phyloP scores from a whole-genome alignment of 257 asterid species.

The Pogostemon cablin region DNA sequence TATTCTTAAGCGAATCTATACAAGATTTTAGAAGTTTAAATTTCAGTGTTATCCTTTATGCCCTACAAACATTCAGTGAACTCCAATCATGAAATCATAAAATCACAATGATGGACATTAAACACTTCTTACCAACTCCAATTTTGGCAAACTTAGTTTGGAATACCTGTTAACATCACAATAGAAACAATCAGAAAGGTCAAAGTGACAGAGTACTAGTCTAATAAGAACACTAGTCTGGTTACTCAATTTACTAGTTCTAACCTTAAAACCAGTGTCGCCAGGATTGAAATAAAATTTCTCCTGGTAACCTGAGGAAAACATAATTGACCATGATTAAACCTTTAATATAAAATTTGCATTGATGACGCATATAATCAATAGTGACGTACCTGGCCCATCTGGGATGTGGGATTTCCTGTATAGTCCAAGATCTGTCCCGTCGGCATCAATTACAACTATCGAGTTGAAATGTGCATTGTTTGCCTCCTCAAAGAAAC shows the following conservation, averaged over 20 bases:
- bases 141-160: constrained; percentile 87
- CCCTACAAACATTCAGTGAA: constrained; percentile 16
- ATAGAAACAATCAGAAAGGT: constrained; percentile 29
- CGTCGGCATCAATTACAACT: constrained; percentile 92
- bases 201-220: constrained; percentile 18
- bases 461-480: constrained; percentile 95
- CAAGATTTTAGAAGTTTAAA: not conserved
- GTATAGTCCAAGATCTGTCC: constrained; percentile 91
- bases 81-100: constrained; percentile 1
- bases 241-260: constrained; percentile 18
- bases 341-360: constrained; percentile 19
- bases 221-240: constrained; percentile 10
- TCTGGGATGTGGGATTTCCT: constrained; percentile 98
- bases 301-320: constrained; percentile 89
- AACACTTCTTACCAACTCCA: constrained; percentile 77
- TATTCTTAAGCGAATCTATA: not conserved
- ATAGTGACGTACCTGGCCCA: constrained; percentile 77
- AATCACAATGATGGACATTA: constrained; percentile 8
- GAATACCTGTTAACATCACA: constrained; percentile 65
- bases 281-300: constrained; percentile 97
- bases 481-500: constrained; percentile 97
- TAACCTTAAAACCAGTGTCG: constrained; percentile 96
- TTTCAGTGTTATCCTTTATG: constrained; percentile 11
- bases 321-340: constrained; percentile 24
- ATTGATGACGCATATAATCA: constrained; percentile 26